phyloP scores from a whole-genome alignment of 192 early-diverging fungal species.

The Powellomyces hirtus region DNA sequence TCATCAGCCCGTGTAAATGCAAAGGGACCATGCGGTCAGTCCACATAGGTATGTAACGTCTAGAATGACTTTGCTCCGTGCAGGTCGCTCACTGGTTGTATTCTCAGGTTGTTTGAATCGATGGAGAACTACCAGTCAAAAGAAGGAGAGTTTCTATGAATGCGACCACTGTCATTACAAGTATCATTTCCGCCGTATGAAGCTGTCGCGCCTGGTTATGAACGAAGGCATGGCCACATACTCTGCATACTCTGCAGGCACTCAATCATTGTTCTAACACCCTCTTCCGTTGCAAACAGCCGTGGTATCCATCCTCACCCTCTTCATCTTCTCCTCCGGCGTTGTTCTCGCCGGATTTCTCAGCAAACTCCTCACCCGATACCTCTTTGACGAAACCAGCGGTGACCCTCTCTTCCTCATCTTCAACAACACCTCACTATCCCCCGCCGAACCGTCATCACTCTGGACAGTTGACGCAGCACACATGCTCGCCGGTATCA shows the following conservation, averaged over 20 bases:
- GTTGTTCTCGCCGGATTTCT: constrained; percentile 5
- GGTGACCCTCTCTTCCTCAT: constrained; percentile 4
- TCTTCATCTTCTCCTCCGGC: constrained; percentile 1
- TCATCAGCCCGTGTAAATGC: constrained; percentile 57
- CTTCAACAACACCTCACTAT: no score
- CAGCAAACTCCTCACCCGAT: constrained; percentile 10
- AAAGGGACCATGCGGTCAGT: constrained; percentile 56
- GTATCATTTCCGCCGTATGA: constrained; percentile 53
- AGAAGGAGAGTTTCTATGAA: constrained; percentile 55
- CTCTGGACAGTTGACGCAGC: constrained; percentile 10
- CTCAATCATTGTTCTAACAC: no score
- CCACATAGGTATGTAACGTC: no score
- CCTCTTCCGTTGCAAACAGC: constrained; percentile 7
- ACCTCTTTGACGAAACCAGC: neutral
- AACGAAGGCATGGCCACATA: constrained; percentile 54
- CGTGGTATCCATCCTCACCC: constrained; percentile 14
- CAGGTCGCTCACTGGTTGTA: no score
- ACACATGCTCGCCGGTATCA: constrained; percentile 15
- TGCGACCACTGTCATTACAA: constrained; percentile 61
- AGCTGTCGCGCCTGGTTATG: constrained; percentile 46
- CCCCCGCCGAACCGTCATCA: neutral
- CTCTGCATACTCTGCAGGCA: no score
- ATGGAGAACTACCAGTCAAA: constrained; percentile 49
- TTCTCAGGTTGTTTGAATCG: constrained; percentile 58
- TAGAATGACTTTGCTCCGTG: no score